These are phyloP conservation scores for Populus trichocarpa DNA, from an alignment of 441 rosid species.

Conservation along the genomic window DNA sequence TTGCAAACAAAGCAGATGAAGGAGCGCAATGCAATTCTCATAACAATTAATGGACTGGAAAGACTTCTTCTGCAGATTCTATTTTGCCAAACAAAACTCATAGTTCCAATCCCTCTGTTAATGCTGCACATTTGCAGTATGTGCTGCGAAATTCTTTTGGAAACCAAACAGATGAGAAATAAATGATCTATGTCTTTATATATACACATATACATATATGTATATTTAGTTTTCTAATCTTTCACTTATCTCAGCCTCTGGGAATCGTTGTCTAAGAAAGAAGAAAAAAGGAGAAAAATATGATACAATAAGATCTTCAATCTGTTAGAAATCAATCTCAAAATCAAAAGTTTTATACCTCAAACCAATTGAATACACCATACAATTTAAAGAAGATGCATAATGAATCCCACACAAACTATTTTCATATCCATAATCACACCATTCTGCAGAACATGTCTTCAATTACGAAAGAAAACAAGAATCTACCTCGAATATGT, in stretches of 20 bases:
- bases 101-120: too few relatives aligned
- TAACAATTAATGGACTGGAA: too few relatives aligned
- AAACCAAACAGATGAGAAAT: too few relatives aligned
- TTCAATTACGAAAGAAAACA: not conserved
- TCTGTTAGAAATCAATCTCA: not conserved
- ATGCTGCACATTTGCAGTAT: too few relatives aligned
- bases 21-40: too few relatives aligned
- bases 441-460: not conserved
- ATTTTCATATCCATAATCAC: not conserved
- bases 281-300: not conserved
- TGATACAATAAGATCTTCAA: not conserved
- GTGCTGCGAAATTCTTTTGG: too few relatives aligned
- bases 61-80: too few relatives aligned
- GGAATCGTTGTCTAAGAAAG: not conserved
- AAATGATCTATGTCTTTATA: too few relatives aligned
- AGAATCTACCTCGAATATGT: not conserved
- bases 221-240: not conserved
- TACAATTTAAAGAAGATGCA: not conserved
- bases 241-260: not conserved
- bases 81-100: too few relatives aligned
- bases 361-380: not conserved
- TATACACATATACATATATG: too few relatives aligned
- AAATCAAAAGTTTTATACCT: not conserved
- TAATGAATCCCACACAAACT: not conserved
- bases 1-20: too few relatives aligned